phyloP scores from a whole-genome alignment of 1,284 basidiomycete species.

The Peniophora sp. region DNA sequence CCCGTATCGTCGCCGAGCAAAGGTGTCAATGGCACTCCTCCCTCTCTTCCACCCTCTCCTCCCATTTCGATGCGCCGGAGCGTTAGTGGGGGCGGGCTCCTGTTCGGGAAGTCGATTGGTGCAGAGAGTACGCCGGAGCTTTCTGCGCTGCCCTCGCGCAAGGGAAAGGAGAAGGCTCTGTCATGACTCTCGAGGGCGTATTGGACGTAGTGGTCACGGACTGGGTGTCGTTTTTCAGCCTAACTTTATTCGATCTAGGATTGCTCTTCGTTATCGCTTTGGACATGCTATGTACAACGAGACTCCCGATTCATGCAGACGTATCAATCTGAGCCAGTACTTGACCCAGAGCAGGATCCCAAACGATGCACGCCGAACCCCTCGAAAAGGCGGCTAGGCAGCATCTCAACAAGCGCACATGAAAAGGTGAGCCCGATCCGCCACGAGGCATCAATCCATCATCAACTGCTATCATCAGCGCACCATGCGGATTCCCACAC shows the following conservation, averaged over 20 bases:
- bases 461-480: too few relatives aligned
- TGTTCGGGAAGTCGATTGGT: conserved; percentile 43
- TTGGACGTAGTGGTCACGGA: too few relatives aligned
- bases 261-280: not conserved
- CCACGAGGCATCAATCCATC: too few relatives aligned
- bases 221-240: not conserved
- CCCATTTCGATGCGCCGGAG: not conserved
- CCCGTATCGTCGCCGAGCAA: conserved; percentile 23
- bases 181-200: not conserved
- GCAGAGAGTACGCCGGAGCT: conserved; percentile 46
- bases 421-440: too few relatives aligned
- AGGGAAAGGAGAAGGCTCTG: conserved; percentile 33
- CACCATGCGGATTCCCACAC: too few relatives aligned
- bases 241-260: not conserved
- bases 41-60: conserved; percentile 20
- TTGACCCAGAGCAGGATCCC: too few relatives aligned
- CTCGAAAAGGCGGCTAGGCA: too few relatives aligned
- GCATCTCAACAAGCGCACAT: too few relatives aligned
- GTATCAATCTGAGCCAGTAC: too few relatives aligned
- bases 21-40: conserved; percentile 9
- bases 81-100: conserved; percentile 30
- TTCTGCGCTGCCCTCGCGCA: conserved; percentile 41
- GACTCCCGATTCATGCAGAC: too few relatives aligned
- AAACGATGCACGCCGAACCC: too few relatives aligned
- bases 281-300: not conserved